Percentiles rank a stretch among this genome's conserved stretches.
Conservation (phyloP, 441 rosid genomes). For the Erodium chrysanthum region DNA sequence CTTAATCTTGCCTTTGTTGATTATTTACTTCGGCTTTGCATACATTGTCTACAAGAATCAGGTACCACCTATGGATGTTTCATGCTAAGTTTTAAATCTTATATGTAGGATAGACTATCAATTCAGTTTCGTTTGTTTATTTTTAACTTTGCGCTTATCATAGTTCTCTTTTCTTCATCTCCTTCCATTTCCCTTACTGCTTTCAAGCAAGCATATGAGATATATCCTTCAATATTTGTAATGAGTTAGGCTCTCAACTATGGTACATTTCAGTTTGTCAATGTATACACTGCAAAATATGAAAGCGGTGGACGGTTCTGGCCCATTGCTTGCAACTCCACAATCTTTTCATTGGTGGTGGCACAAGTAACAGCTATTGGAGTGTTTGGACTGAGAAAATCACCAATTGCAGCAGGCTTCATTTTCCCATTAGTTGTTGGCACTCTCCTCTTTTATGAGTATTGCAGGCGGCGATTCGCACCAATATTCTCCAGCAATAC, state of each 20-base stretch:
- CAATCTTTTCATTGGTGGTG: conserved; percentile 71
- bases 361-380: conserved; percentile 76
- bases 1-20: conserved; percentile 64
- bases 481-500: conserved; percentile 50
- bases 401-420: conserved; percentile 68
- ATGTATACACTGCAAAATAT: conserved; percentile 59
- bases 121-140: too few species aligned
- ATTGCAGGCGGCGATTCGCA: conserved; percentile 64
- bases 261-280: conserved; percentile 66
- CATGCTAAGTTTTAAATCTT: too few species aligned
- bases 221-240: too few species aligned
- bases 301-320: conserved; percentile 81
- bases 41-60: conserved; percentile 77
- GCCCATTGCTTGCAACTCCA: conserved; percentile 76
- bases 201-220: too few species aligned
- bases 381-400: conserved; percentile 63
- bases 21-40: conserved; percentile 58
- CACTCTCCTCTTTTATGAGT: conserved; percentile 70
- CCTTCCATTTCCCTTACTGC: too few species aligned
- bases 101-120: too few species aligned
- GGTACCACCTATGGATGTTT: too few species aligned
- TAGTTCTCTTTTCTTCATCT: too few species aligned
- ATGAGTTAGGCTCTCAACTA: too few species aligned
- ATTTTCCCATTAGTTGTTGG: conserved; percentile 62
- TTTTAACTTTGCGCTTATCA: too few species aligned